Evolutionary conservation across 805 yeast species (phyloP).

Genomic region (Torulaspora gathmanii): DNA sequence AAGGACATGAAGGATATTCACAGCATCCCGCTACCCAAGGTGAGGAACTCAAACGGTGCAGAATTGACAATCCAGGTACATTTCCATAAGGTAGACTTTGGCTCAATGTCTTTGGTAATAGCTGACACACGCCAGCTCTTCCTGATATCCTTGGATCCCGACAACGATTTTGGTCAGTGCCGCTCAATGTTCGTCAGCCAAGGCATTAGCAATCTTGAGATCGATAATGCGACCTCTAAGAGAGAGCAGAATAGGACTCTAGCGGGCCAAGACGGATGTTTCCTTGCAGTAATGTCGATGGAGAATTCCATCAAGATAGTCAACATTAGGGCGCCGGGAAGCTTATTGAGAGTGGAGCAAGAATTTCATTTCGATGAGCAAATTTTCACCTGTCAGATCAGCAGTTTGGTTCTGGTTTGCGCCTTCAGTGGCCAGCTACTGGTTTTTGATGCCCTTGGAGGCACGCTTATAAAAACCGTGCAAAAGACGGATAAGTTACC

Average conservation of each 20-base stretch:
- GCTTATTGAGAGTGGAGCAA: conserved; percentile 14
- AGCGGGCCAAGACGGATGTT: conserved; percentile 37
- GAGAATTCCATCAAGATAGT: conserved; percentile 23
- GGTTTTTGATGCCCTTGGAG: conserved; percentile 31
- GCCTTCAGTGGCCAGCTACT: conserved; percentile 30
- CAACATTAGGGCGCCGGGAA: conserved; percentile 27
- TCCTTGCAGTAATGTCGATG: conserved; percentile 25
- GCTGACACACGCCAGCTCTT: conserved; percentile 20
- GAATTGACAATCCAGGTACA: conserved; percentile 13
- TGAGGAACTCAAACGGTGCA: conserved; percentile 6
- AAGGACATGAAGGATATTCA: conserved; percentile 22
- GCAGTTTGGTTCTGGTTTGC: conserved; percentile 29
- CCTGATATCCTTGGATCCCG: conserved; percentile 26
- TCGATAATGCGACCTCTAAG: conserved; percentile 31
- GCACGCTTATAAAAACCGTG: conserved; percentile 30
- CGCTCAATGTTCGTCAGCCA: conserved; percentile 18
- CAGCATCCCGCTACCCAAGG: conserved; percentile 17
- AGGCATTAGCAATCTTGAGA: conserved; percentile 19
- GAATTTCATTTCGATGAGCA: conserved; percentile 28
- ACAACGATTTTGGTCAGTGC: conserved; percentile 24
- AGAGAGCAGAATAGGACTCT: conserved; percentile 24
- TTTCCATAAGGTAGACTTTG: conserved; percentile 33
- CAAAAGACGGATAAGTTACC: conserved; percentile 33
- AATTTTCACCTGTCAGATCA: conserved; percentile 28
- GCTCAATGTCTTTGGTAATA: conserved; percentile 26